Evolutionary conservation across 352 stramenopile species (phyloP), one percentile per base, ranked within the genome.

Genomic region (Peronospora belbahrii): DNA sequence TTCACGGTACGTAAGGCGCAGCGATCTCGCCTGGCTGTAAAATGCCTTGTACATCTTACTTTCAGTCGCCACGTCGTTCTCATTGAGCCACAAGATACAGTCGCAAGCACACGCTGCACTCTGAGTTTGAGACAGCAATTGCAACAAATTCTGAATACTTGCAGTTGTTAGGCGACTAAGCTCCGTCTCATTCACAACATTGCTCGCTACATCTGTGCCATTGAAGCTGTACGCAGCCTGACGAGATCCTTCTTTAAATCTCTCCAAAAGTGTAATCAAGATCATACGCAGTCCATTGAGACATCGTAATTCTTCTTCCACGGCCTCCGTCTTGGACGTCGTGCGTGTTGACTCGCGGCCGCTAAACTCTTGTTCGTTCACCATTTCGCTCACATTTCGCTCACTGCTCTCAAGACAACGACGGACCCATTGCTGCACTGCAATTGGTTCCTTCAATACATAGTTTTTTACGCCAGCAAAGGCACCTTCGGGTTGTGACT

Each of bases 401-500:
- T 91, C 74, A 20, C 84, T 55, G 4, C 30, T 34, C 18, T 86
- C 73, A 0, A 91, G 59, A 40, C 63, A 67, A 5, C 63, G 73
- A 6, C 73, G 70, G 11, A 65, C 62, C 79, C 79, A 91, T 53
- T 91, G 79, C 38, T 88, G 75, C 40, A 88, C 74, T 35, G 79
- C 79, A 30, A 91, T 85, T 15, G 79, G 79, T 24, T 91, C 79
- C 37, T 83, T 85, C 6, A 91, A 51, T 42, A 88, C 74, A 46
- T 88, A 88, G 24, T 63, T 68, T 41, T 75, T 68, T 11, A 64
- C 53, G 5, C 58, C 52, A 49, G 45, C 40, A 22, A 69, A 69
- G 23, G 42, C 42, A 15, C 38, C 42, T 38, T 66, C 46, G 7
- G 53, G 37, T 30, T 65, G 53, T 11, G 39, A 22, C 5, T 51